These are phyloP conservation scores for Phytophthora citrophthora DNA, from an alignment of 352 stramenopile species.

Conservation along the genomic window DNA sequence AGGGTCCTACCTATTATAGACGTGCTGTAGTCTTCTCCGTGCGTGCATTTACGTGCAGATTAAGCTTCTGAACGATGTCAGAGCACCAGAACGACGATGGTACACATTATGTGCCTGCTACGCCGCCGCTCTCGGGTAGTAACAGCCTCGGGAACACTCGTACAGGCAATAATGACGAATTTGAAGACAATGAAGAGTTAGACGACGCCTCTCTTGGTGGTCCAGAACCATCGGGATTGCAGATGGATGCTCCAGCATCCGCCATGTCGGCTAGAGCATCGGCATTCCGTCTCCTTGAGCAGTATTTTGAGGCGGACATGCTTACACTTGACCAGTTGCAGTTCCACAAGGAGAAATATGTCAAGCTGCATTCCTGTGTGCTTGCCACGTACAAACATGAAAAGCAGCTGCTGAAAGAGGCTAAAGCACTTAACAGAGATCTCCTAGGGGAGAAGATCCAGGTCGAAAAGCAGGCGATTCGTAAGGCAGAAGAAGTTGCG, in stretches of 20 bases:
- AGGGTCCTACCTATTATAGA: too few relatives aligned
- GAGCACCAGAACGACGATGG: slow-evolving; percentile 13
- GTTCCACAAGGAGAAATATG: slow-evolving; percentile 86
- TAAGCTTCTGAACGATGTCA: background rate
- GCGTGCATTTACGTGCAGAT: too few relatives aligned
- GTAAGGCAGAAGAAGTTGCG: slow-evolving; percentile 81
- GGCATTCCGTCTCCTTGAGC: slow-evolving; percentile 79
- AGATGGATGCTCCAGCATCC: slow-evolving; percentile 30
- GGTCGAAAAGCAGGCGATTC: slow-evolving; percentile 88
- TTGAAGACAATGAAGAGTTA: slow-evolving; percentile 8
- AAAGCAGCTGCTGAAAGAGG: slow-evolving; percentile 79
- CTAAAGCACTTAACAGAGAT: slow-evolving; percentile 86
- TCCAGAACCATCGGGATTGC: slow-evolving; percentile 7
- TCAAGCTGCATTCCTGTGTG: slow-evolving; percentile 69
- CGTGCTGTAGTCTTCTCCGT: too few relatives aligned
- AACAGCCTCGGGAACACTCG: slow-evolving; percentile 15
- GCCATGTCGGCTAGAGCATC: slow-evolving; percentile 66
- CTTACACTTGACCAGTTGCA: slow-evolving; percentile 78
- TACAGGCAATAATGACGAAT: slow-evolving; percentile 21
- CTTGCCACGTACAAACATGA: slow-evolving; percentile 85
- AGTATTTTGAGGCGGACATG: slow-evolving; percentile 88
- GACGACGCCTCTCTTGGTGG: slow-evolving; percentile 8
- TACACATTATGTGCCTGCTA: background rate
- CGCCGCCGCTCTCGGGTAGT: slow-evolving; percentile 10
- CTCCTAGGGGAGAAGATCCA: slow-evolving; percentile 88